Evolutionary conservation across 345 rosid species (phyloP).

Genomic region (Eutrema heterophyllum): DNA sequence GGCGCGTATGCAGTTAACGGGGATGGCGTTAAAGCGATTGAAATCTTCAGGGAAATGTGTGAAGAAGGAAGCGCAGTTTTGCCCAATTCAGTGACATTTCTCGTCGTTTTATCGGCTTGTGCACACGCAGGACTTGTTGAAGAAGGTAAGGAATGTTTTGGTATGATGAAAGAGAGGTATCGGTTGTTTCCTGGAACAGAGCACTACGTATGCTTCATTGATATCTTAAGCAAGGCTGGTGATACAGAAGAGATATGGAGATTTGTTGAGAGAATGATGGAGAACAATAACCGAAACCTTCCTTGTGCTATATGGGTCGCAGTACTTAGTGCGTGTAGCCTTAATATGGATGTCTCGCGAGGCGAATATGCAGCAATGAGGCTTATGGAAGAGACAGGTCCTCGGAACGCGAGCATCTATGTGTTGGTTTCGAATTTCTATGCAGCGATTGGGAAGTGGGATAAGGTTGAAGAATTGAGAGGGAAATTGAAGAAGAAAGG

Average conservation of each 20-base stretch:
- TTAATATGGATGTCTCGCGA: conserved; percentile 46
- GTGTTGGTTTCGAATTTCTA: conserved; percentile 62
- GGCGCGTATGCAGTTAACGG: conserved; percentile 72
- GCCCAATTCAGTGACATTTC: conserved; percentile 74
- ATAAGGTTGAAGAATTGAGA: conserved; percentile 48
- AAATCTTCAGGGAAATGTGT: conserved; percentile 52
- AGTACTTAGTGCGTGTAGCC: conserved; percentile 53
- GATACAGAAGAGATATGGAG: conserved; percentile 53
- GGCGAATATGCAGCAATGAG: conserved; percentile 58
- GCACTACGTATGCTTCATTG: conserved; percentile 65
- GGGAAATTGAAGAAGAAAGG: conserved; percentile 41
- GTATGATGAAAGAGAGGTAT: conserved; percentile 42
- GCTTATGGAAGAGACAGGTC: conserved; percentile 48
- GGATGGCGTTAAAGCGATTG: conserved; percentile 49
- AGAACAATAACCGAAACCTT: conserved; percentile 20
- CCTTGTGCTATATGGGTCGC: conserved; percentile 51
- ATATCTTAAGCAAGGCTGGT: conserved; percentile 65
- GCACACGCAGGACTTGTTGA: conserved; percentile 69
- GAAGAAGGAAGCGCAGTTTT: conserved; percentile 33
- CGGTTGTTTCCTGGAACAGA: conserved; percentile 41
- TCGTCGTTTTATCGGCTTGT: conserved; percentile 74
- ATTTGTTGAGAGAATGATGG: conserved; percentile 39
- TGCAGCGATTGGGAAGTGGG: conserved; percentile 62
- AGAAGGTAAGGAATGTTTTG: conserved; percentile 49
- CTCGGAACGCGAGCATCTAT: conserved; percentile 38